Evolutionary conservation across 805 yeast genomes (phyloP), one percentile per base, ranked within the genome.

Genomic region (Lipomyces oligophaga): DNA sequence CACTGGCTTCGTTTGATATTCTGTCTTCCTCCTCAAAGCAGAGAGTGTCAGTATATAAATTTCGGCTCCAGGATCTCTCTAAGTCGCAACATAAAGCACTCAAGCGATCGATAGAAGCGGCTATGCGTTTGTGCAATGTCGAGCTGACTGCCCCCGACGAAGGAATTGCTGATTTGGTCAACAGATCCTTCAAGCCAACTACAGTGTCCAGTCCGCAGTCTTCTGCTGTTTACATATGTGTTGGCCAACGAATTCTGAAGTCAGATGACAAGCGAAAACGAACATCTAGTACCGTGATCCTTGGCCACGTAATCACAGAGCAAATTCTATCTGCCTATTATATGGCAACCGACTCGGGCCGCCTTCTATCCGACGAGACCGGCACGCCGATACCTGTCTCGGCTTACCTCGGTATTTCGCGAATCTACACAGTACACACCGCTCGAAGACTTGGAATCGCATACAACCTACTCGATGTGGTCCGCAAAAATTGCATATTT

Each of bases 121-220:
- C 76, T 11, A 59, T 78, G 8, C 62, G 63, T 1, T 61, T 77
- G 60, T 80, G 72, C 35, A 78, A 79, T 60, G 62, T 62, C 4
- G 79, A 74, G 47, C 65, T 79, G 43, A 70, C 69, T 50, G 82
- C 83, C 0, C 78, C 74, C 0, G 49, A 42, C 8, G 72, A 63
- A 27, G 44, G 43, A 3, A 25, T 37, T 16, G 32, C 51, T 3
- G 38, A 38, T 3, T 32, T 41, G 7, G 19, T 36, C 18, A 4
- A 28, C 4, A 41, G 33, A 5, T 7, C 18, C 26, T 26, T 13
- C 11, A 11, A n/a, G 25, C 25, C 38, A 21, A 34, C 6, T n/a
- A 19, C 38, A 11, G 18, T 16, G 8, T 25, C 41, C 10, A 18
- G 36, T 19, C 15, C 36, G 6, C n/a, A 19, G 7, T 4, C 26